Percentiles rank a stretch among this genome's conserved stretches.
Conservation (phyloP, 106 monocot genomes). For the Narthecium ossifragum region DNA sequence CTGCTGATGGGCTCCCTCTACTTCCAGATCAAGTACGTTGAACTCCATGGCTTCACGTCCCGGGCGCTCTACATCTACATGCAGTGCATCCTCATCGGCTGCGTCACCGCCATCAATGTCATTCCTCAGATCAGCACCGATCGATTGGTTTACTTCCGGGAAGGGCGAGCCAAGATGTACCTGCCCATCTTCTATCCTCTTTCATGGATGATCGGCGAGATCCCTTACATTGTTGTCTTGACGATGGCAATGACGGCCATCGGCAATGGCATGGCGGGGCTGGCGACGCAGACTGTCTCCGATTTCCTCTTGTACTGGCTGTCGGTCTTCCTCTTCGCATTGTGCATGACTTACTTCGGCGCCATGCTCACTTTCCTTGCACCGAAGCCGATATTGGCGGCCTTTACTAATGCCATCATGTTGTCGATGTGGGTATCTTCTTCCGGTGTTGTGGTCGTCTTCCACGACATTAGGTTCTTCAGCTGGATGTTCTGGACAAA, state of each 20-base stretch:
- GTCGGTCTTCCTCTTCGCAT: conserved; percentile 13
- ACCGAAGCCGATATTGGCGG: conserved; percentile 5
- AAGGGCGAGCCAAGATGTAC: conserved; percentile 7
- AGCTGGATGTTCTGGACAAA: conserved; percentile 21
- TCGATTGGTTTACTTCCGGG: conserved; percentile 8
- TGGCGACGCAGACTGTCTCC: conserved; percentile 1
- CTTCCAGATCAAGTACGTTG: conserved; percentile 3
- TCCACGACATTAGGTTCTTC: conserved; percentile 15
- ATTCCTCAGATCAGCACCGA: conserved; percentile 14
- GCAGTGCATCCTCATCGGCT: conserved; percentile 17
- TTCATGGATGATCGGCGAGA: conserved; percentile 10
- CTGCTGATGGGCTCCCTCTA: conserved; percentile 3
- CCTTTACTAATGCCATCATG: not conserved
- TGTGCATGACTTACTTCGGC: conserved; percentile 19
- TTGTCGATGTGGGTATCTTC: conserved; percentile 16
- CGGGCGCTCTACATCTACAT: conserved; percentile 14
- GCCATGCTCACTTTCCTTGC: conserved; percentile 17
- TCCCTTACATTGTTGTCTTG: conserved; percentile 12
- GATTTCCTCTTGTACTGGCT: conserved; percentile 13
- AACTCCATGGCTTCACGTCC: conserved; percentile 3
- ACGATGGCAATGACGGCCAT: conserved; percentile 11
- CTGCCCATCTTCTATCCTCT: conserved; percentile 17
- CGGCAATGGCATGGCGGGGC: conserved; percentile 16
- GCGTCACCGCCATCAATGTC: conserved; percentile 10
- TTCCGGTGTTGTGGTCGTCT: conserved; percentile 15